Evolutionary conservation across 805 yeast species (phyloP), one percentile per base, ranked within the genome.

Genomic region (Cyberlindnera euphorbiiphila): DNA sequence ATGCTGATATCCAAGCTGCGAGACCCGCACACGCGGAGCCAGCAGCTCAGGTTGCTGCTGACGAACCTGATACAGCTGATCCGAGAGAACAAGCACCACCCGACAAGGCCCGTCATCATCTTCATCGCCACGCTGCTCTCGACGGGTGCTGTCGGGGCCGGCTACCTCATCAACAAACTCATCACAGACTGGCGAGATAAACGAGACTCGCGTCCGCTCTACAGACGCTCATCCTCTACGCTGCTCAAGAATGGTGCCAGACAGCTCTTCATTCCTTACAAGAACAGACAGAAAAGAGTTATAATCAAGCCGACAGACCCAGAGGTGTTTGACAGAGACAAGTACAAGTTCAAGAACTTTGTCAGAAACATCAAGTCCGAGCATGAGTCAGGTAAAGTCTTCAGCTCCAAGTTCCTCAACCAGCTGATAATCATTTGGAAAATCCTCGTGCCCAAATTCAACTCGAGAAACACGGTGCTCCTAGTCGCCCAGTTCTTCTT

Each of bases 361-460:
- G 50, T 27, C 9, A 53, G 50, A 34, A 50, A 53, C 34, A 49
- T 53, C 27, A 46, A 38, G 16, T 41, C 29, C 21, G 54, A 49
- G 23, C 37, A 37, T 10, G 54, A 54, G 13, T 34, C 47, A 1
- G 54, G 49, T 21, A 45, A 57, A 31, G 33, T 66, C 14, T 64
- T 68, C 47, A 74, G 79, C 53, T 79, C 86, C 18, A 73, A 73
- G 50, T 85, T 87, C 50, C 60, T 85, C 42, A 76, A 76, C 43
- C 94, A 88, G 63, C 64, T 87, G 46, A 65, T 67, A 26, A 83
- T 89, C 23, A 74, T 89, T 27, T 83, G 94, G 82, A 72, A 76
- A 50, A 83, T 89, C 26, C 65, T 89, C 47, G 77, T 88, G n/a
- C 97, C 97, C 0, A 74, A 73, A 36, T 56, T 83, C 43, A 69